phyloP scores from a whole-genome alignment of 805 yeast species.

The Kodamaea jinghongensis region DNA sequence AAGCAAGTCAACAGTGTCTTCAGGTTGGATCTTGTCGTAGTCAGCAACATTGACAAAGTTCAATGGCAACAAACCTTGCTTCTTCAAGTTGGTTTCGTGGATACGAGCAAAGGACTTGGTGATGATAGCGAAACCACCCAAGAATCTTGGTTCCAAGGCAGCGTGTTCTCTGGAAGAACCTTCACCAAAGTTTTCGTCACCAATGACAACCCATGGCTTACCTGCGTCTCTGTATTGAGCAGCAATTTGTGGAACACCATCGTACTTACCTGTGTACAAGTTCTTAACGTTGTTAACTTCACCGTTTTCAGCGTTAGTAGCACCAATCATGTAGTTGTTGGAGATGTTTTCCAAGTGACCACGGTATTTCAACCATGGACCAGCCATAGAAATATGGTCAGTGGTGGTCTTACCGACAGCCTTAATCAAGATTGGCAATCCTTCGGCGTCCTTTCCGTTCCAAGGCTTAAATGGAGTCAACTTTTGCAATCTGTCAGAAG shows the following conservation, averaged over 20 bases:
- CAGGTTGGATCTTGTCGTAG: constrained; percentile 90
- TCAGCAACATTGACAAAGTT: constrained; percentile 86
- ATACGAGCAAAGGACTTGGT: constrained; percentile 98
- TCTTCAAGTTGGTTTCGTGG: constrained; percentile 99
- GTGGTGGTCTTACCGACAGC: constrained; percentile 98
- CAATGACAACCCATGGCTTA: constrained; percentile 93
- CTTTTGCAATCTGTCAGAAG: constrained; percentile 93
- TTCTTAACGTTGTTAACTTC: constrained; percentile 91
- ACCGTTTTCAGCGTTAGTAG: constrained; percentile 92
- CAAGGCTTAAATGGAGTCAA: constrained; percentile 93
- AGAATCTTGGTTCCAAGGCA: constrained; percentile 98
- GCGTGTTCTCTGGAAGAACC: constrained; percentile 99
- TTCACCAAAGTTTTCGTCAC: constrained; percentile 98
- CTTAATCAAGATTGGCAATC: constrained; percentile 92
- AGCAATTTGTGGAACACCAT: constrained; percentile 97
- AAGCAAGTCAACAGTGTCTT: constrained; percentile 82
- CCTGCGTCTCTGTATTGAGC: constrained; percentile 92
- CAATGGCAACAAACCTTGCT: constrained; percentile 97
- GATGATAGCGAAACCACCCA: constrained; percentile 97
- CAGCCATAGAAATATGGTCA: constrained; percentile 99
- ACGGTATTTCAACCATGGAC: constrained; percentile 99
- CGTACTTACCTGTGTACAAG: constrained; percentile 86
- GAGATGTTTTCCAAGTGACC: constrained; percentile 99
- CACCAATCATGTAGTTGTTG: constrained; percentile 99
- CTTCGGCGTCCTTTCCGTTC: constrained; percentile 91